phyloP scores from a whole-genome alignment of 208 protist genomes.

The Wallacemonas sp. region DNA sequence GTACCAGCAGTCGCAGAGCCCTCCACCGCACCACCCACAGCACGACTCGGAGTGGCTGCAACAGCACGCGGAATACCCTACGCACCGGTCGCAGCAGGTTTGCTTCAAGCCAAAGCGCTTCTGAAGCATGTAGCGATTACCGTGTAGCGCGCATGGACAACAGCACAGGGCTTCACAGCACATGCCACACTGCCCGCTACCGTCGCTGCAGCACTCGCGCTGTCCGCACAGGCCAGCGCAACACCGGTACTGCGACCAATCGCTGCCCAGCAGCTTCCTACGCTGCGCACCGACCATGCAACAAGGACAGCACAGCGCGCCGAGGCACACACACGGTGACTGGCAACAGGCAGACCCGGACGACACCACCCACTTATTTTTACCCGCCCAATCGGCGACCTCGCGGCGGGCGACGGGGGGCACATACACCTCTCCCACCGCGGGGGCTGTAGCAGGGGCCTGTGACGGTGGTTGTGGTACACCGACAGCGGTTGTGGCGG shows the following conservation, averaged over 20 bases:
- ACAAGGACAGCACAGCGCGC: slow-evolving; percentile 43
- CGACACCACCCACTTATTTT: background rate
- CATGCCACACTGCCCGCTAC: slow-evolving; percentile 27
- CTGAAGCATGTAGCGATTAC: slow-evolving; percentile 69
- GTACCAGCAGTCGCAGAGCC: slow-evolving; percentile 1
- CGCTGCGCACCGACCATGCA: slow-evolving; percentile 55
- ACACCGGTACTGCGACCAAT: slow-evolving; percentile 53
- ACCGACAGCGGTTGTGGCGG: no score
- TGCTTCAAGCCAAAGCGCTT: slow-evolving; percentile 44
- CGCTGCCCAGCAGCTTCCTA: slow-evolving; percentile 36
- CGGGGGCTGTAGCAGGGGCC: no score
- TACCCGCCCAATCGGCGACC: background rate
- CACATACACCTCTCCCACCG: background rate
- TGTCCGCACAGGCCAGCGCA: slow-evolving; percentile 50
- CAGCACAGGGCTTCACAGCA: slow-evolving; percentile 42
- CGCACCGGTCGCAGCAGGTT: slow-evolving; percentile 45
- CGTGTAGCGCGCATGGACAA: slow-evolving; percentile 46
- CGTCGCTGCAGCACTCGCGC: slow-evolving; percentile 23
- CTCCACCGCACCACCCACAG: background rate
- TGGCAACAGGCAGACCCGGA: slow-evolving; percentile 19
- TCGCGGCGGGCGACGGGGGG: background rate
- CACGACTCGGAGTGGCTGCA: background rate
- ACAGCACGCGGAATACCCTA: slow-evolving; percentile 34
- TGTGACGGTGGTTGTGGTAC: no score
- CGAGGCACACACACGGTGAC: slow-evolving; percentile 38